Evolutionary conservation across 441 rosid species (phyloP).

Genomic region (Dalechampia spathulata): DNA sequence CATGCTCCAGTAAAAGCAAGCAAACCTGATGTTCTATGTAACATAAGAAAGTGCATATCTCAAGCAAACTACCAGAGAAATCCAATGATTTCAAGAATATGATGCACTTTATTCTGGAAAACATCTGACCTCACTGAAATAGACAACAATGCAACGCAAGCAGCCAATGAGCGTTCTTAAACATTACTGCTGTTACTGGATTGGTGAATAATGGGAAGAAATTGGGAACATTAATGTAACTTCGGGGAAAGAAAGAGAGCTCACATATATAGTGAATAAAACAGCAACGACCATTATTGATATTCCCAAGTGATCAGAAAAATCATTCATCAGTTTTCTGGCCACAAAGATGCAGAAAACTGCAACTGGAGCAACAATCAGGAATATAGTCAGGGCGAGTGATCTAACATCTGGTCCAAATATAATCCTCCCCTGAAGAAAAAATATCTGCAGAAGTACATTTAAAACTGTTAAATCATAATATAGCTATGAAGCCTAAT

Average conservation of each 20-base stretch:
- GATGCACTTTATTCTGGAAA: too few species aligned
- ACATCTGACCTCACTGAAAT: neutral
- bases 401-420: slow-evolving; percentile 98
- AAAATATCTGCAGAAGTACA: slow-evolving; percentile 52
- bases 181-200: neutral
- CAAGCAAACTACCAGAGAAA: too few species aligned
- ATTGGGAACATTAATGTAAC: too few species aligned
- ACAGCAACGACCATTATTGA: slow-evolving; percentile 46
- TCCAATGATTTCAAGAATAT: too few species aligned
- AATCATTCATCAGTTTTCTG: slow-evolving; percentile 59
- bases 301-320: slow-evolving; percentile 52
- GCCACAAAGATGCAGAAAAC: slow-evolving; percentile 73
- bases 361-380: slow-evolving; percentile 67
- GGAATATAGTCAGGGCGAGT: slow-evolving; percentile 54
- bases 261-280: slow-evolving; percentile 62
- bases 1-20: neutral
- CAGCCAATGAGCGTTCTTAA: neutral
- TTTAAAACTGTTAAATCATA: slow-evolving; percentile 4
- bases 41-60: neutral
- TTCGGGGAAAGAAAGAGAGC: slow-evolving; percentile 26
- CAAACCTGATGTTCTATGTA: neutral
- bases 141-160: neutral
- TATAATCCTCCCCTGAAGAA: slow-evolving; percentile 70
- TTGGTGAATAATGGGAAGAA: too few species aligned
- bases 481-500: neutral